phyloP scores from a whole-genome alignment of 2,329 filamentous ascomycete species.

The Alternaria novae-zelandiae region DNA sequence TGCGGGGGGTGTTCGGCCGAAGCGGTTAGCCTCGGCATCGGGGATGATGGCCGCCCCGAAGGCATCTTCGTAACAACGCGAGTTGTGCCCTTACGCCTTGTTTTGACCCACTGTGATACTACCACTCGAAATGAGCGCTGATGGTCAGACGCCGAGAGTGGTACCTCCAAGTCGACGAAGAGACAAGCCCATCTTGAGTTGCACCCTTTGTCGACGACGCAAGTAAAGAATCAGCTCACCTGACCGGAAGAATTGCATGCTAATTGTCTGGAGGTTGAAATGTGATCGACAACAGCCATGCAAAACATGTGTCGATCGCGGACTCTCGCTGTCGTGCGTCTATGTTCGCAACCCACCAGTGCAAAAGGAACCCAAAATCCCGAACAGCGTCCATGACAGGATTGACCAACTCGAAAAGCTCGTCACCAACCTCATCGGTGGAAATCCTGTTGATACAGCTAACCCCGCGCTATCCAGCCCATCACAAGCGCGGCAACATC shows the following conservation, averaged over 20 bases:
- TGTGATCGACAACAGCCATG: conserved; percentile 48
- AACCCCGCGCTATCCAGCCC: conserved; percentile 3
- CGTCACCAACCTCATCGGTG: conserved; percentile 44
- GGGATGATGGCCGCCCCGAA: neutral
- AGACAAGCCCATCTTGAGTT: conserved; percentile 42
- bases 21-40: neutral
- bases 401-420: conserved; percentile 47
- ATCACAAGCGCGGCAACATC: conserved; percentile 10
- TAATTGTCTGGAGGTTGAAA: conserved; percentile 30
- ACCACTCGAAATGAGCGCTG: conserved; percentile 22
- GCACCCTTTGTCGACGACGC: conserved; percentile 35
- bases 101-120: neutral
- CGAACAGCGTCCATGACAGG: conserved; percentile 44
- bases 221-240: conserved; percentile 21
- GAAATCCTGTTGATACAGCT: conserved; percentile 18
- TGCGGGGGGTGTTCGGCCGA: neutral
- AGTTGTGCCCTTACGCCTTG: neutral
- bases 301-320: conserved; percentile 45
- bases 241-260: neutral
- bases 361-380: conserved; percentile 28
- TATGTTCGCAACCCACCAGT: conserved; percentile 31
- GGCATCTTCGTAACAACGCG: neutral
- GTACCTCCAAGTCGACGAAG: conserved; percentile 38
- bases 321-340: conserved; percentile 44
- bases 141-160: conserved; percentile 23